Percentiles rank a stretch among this genome's conserved stretches.
Conservation (phyloP, 225 moss, liverwort and hornwort genomes). For the Ulota crispa region DNA sequence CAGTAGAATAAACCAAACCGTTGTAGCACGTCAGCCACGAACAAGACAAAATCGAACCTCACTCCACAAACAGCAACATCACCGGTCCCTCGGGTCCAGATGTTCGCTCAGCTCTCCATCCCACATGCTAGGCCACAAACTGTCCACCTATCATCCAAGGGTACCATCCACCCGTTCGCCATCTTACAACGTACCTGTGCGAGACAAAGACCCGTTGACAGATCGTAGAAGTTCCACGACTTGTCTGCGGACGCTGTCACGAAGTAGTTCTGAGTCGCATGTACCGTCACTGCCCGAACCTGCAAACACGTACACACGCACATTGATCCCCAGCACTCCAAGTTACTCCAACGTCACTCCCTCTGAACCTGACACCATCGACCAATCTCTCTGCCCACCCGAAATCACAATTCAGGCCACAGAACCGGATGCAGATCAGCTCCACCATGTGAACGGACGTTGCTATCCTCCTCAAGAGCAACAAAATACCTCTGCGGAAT, state of each 20-base stretch:
- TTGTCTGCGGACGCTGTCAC: conserved; percentile 90
- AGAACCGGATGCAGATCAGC: background rate
- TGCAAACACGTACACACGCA: conserved; percentile 29
- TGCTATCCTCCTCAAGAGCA: background rate
- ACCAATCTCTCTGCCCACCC: background rate
- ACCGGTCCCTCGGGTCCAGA: background rate
- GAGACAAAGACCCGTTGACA: conserved; percentile 77
- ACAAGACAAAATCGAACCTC: background rate
- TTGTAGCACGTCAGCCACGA: background rate
- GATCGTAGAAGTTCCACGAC: conserved; percentile 63
- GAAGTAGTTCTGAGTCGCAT: conserved; percentile 95
- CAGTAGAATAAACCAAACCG: background rate
- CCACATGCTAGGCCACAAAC: background rate
- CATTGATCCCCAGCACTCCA: background rate
- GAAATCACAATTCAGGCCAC: background rate
- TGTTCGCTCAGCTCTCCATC: background rate
- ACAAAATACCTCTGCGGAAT: conserved; percentile 68
- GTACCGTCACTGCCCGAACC: conserved; percentile 95
- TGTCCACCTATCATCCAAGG: conserved; percentile 3
- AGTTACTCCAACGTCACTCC: background rate
- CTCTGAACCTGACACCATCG: background rate
- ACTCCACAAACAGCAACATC: background rate
- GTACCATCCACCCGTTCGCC: background rate
- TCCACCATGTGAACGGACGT: background rate
- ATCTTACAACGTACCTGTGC: conserved; percentile 59